Conservation (phyloP, 1,284 basidiomycete species). For the Leccinum griseonigrum region DNA sequence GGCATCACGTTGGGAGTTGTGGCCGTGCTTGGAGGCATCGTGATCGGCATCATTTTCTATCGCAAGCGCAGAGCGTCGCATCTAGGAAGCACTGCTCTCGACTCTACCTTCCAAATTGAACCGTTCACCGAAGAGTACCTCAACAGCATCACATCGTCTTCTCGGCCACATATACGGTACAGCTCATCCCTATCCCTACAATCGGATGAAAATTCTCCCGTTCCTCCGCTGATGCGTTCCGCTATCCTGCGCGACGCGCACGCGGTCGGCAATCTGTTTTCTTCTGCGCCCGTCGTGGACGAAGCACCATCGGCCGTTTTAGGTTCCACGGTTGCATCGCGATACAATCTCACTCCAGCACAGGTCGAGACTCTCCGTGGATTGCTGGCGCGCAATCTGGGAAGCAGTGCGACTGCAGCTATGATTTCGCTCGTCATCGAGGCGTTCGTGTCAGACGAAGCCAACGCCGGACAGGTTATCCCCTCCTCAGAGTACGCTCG, state of each 20-base stretch:
- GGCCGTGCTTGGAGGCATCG: background rate
- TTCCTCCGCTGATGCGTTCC: constrained; percentile 12
- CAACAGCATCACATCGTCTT: background rate
- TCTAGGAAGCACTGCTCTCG: background rate
- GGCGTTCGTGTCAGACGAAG: constrained; percentile 1
- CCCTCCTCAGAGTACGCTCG: constrained; percentile 1
- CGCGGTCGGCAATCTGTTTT: background rate
- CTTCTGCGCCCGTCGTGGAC: background rate
- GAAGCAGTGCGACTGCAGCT: constrained; percentile 2
- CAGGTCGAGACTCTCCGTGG: constrained; percentile 14
- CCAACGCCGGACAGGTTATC: background rate
- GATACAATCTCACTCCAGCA: constrained; percentile 9
- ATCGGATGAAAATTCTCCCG: background rate
- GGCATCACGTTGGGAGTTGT: constrained; percentile 20
- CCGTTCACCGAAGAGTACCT: constrained; percentile 8
- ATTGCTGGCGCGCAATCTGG: background rate
- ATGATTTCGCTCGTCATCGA: constrained; percentile 19
- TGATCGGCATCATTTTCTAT: constrained; percentile 8
- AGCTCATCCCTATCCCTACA: background rate
- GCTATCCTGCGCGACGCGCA: constrained; percentile 15
- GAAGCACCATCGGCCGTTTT: background rate
- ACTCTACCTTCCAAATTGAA: background rate
- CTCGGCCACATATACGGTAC: background rate
- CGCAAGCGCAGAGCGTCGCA: constrained; percentile 5
- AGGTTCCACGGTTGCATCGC: background rate